Base-by-base conservation (phyloP, 2,329 filamentous ascomycete genomes). In the Sclerotinia nivalis region DNA sequence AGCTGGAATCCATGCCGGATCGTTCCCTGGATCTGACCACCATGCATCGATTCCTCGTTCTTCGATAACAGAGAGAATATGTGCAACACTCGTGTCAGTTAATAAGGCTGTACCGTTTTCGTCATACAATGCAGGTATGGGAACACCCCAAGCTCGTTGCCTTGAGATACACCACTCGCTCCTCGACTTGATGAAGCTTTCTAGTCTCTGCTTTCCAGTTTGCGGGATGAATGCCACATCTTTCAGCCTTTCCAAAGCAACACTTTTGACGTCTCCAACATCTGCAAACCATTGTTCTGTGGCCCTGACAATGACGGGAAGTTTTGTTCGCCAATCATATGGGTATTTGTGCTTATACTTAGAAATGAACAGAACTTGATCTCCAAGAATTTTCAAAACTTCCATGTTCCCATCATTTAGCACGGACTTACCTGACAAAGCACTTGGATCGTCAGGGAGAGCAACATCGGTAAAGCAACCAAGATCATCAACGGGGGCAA, bases 231-330 rank as follows among this genome's bases (percentile, higher is more conserved):
- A 99, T 0, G 83, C 84, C 34, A 98, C 93, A 50, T 87, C 79
- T 0, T 89, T 82, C 15, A 99, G 83, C 12, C 93, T 87, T 22
- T 84, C 80, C 34, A 97, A 82, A 0, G 94, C 92, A 45, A 87
- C 84, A 1, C 87, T 83, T 75, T 96, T 96, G 80, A 98, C 95
- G 65, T 85, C 87, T 20, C 86, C 93, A 2, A 97, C 93, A 79
- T 98, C 93, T 15, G 96, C 93, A 78, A 99, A 99, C 96, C 96
- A 99, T 81, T 99, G 96, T 50, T 94, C 93, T 0, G 96, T 99
- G 4, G 96, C 95, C 73, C 96, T 85, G 47, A 96, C 88, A 71
- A 99, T 93, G 64, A 99, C 90, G 1, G 96, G 96, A 74, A 91
- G 86, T 80, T 98, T 99, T 0, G 95, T 97, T 68, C 96, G 87